Conservation (phyloP, 129 eudicot species). For the Flaveria bidentis region DNA sequence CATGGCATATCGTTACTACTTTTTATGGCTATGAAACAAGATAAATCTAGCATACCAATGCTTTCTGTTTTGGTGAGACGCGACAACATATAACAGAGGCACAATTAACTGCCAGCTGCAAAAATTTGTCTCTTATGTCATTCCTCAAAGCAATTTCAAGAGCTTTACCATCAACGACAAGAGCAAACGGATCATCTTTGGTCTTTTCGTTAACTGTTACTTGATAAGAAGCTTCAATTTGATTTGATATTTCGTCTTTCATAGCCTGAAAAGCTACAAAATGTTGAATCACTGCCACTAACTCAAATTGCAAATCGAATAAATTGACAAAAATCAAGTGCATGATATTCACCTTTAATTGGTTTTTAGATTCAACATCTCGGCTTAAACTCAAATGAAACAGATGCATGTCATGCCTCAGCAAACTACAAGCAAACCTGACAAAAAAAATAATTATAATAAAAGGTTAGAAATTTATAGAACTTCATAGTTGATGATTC, state of each 20-base stretch:
- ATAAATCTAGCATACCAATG: constrained; percentile 38
- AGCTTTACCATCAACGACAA: constrained; percentile 51
- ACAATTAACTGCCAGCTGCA: constrained; percentile 48
- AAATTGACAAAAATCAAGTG: constrained; percentile 14
- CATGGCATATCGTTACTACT: neutral
- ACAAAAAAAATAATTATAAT: neutral
- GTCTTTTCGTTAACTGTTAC: constrained; percentile 32
- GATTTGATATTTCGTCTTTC: constrained; percentile 46
- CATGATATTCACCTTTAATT: constrained; percentile 45
- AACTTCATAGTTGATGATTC: constrained; percentile 5
- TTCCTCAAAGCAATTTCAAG: constrained; percentile 46
- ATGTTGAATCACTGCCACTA: constrained; percentile 31
- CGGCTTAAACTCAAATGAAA: constrained; percentile 52
- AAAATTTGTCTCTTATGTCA: constrained; percentile 35
- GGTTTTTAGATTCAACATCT: constrained; percentile 48
- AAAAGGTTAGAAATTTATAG: neutral
- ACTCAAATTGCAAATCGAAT: constrained; percentile 19
- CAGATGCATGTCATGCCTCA: constrained; percentile 58
- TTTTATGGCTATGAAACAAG: neutral
- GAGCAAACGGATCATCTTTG: constrained; percentile 46
- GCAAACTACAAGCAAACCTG: constrained; percentile 65
- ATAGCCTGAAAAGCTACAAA: constrained; percentile 52
- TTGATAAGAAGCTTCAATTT: constrained; percentile 42
- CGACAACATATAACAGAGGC: constrained; percentile 57
- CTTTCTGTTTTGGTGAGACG: constrained; percentile 56